Conservation (phyloP, 345 rosid genomes). For the Leavenworthia alabamica region DNA sequence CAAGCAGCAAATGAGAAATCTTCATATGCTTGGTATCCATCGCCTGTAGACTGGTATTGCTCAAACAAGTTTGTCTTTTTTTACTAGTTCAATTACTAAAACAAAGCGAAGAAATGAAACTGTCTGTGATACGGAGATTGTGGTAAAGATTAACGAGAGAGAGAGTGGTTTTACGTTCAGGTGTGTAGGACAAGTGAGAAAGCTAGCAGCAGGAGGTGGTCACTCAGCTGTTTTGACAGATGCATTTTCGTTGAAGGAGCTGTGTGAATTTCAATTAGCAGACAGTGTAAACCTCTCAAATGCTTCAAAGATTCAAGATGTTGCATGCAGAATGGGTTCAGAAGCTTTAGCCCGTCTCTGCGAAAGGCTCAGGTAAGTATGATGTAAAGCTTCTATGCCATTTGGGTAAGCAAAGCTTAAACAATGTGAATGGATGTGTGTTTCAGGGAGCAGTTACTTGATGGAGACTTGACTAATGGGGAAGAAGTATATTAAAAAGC, state of each 20-base stretch:
- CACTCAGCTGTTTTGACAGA: conserved; percentile 92
- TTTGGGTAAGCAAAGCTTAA: conserved; percentile 18
- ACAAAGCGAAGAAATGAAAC: background rate
- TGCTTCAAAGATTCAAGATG: conserved; percentile 74
- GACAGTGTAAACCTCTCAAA: conserved; percentile 59
- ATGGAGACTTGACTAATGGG: conserved; percentile 37
- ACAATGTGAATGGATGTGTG: conserved; percentile 11
- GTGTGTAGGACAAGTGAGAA: conserved; percentile 90
- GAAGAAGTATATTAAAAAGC: conserved; percentile 27
- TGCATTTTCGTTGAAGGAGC: conserved; percentile 88
- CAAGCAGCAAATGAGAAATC: conserved; percentile 93
- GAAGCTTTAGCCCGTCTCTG: conserved; percentile 94
- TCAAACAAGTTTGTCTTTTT: conserved; percentile 11
- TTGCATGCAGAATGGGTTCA: conserved; percentile 73
- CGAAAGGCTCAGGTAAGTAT: conserved; percentile 79
- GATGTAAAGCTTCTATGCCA: too few relatives aligned
- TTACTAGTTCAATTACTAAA: background rate
- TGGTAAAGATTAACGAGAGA: background rate
- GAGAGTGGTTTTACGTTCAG: conserved; percentile 35
- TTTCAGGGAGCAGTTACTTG: conserved; percentile 65
- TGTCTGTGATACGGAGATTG: background rate
- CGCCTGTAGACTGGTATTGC: conserved; percentile 91
- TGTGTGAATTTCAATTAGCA: conserved; percentile 89
- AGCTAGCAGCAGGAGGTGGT: conserved; percentile 97
- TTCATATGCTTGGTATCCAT: conserved; percentile 88